Percentiles rank a stretch among this genome's conserved stretches.
These are phyloP conservation scores for Spinellus fusiger DNA, from an alignment of 192 early-diverging fungal genomes.

Conservation along the genomic window DNA sequence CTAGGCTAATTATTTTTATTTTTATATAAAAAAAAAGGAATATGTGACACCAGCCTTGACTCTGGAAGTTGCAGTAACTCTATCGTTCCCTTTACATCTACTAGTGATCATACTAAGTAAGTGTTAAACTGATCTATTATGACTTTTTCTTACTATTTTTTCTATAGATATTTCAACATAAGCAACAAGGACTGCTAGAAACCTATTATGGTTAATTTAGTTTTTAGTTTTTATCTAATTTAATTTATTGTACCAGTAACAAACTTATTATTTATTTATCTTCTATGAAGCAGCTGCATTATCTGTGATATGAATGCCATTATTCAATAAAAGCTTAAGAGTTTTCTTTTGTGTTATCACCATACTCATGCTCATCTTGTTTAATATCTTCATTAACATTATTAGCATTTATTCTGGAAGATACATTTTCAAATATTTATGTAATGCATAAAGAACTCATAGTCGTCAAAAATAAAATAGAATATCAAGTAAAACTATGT, in stretches of 20 bases:
- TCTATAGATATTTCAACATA: not conserved
- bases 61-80: conserved; percentile 14
- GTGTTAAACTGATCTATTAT: not conserved
- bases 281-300: too few relatives aligned
- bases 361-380: too few relatives aligned
- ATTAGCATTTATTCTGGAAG: too few relatives aligned
- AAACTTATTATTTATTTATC: not conserved
- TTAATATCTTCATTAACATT: too few relatives aligned
- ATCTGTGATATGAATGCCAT: too few relatives aligned
- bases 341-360: too few relatives aligned
- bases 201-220: not conserved
- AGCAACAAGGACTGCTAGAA: not conserved
- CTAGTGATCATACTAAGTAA: conserved; percentile 18
- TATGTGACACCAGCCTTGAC: conserved; percentile 13
- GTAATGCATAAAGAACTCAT: too few relatives aligned
- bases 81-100: conserved; percentile 15
- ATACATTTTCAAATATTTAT: too few relatives aligned
- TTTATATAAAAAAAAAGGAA: not conserved
- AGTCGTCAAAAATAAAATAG: too few relatives aligned
- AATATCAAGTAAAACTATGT: too few relatives aligned
- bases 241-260: not conserved
- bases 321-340: too few relatives aligned
- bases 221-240: not conserved
- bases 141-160: not conserved
- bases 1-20: not conserved